Percentiles rank a stretch among this genome's conserved stretches.
Evolutionary conservation across 2,329 filamentous ascomycete species (phyloP).

Genomic region (Claviceps sp.): DNA sequence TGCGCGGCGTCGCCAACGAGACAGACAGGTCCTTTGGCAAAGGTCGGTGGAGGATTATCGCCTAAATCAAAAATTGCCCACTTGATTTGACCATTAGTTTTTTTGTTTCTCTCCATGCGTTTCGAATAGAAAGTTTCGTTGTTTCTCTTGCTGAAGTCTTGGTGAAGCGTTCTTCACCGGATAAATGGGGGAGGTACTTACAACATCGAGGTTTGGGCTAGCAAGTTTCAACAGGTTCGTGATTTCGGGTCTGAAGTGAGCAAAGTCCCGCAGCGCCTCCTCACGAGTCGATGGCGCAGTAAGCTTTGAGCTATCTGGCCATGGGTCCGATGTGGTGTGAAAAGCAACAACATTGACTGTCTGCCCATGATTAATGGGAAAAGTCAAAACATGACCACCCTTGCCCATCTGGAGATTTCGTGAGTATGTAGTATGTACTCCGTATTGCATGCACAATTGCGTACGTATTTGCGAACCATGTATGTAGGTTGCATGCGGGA

Average conservation of each 20-base stretch:
- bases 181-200: not conserved
- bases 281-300: constrained; percentile 2
- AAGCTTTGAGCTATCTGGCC: not conserved
- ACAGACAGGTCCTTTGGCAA: not conserved
- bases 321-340: not conserved
- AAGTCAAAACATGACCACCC: constrained; percentile 4
- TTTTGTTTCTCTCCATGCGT: not conserved
- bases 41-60: constrained; percentile 3
- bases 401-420: constrained; percentile 1
- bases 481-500: not conserved
- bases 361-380: constrained; percentile 4
- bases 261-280: constrained; percentile 2
- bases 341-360: constrained; percentile 4
- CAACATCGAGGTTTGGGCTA: not conserved
- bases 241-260: not conserved
- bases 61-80: constrained; percentile 6
- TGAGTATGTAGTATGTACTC: not conserved
- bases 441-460: not conserved
- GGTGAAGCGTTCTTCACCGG: no score
- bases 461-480: no score
- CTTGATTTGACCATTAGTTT: not conserved
- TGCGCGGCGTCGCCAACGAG: constrained; percentile 7
- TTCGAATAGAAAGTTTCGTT: no score
- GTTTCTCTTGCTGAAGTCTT: not conserved
- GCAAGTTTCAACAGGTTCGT: not conserved